These are phyloP conservation scores for grape (Vitis vinifera) DNA, from an alignment of 164 flowering plant species.

Conservation along the genomic window DNA sequence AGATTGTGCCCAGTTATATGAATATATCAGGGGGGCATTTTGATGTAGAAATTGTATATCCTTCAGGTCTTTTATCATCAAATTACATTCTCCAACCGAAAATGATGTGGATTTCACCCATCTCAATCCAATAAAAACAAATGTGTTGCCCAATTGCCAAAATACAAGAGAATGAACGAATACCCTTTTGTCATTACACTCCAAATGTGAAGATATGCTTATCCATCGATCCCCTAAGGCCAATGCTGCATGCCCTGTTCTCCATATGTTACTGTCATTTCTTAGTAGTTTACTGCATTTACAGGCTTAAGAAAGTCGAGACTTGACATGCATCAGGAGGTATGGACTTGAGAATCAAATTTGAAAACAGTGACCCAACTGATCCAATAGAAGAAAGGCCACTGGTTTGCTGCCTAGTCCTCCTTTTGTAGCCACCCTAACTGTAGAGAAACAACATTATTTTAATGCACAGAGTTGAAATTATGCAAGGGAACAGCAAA, in stretches of 20 bases:
- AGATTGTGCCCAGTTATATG: too few relatives aligned
- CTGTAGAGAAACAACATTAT: constrained; percentile 28
- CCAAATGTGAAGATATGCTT: neutral
- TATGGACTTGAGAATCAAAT: neutral
- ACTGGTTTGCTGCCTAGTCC: constrained; percentile 25
- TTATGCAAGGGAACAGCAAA: neutral
- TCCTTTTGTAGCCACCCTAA: constrained; percentile 59
- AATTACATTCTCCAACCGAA: too few relatives aligned
- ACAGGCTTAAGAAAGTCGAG: neutral
- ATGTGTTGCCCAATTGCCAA: constrained; percentile 1
- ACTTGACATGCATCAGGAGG: neutral
- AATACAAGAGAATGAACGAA: neutral
- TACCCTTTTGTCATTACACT: neutral
- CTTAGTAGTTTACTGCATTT: neutral
- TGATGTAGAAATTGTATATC: too few relatives aligned
- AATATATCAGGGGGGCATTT: too few relatives aligned
- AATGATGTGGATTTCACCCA: too few relatives aligned
- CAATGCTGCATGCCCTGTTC: neutral
- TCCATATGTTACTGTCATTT: neutral
- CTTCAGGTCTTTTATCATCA: too few relatives aligned
- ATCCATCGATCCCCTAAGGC: neutral
- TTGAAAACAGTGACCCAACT: neutral
- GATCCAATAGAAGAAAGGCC: neutral
- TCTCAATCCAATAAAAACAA: too few relatives aligned
- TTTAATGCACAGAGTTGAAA: neutral